A percentile compares a stretch with the other conserved stretches of the same genome.
These are phyloP conservation scores for Chlorella sorokiniana DNA, from an alignment of 139 green algal genomes.

Conservation along the genomic window DNA sequence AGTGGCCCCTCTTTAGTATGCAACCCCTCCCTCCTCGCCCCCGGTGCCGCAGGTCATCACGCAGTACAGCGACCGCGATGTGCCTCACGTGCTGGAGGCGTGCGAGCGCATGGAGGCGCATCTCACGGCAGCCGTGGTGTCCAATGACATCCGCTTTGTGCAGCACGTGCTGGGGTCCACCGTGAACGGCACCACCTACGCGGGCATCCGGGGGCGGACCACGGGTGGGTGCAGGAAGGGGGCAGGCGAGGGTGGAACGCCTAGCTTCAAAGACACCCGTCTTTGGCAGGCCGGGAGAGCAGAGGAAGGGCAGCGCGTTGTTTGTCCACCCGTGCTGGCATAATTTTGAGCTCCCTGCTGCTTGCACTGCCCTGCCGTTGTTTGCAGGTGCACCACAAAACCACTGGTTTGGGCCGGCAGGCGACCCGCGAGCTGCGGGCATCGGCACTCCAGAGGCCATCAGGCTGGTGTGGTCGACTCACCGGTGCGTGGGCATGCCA, in stretches of 20 bases:
- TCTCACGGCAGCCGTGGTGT: conserved; percentile 89
- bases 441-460: conserved; percentile 98
- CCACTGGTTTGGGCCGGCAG: conserved; percentile 97
- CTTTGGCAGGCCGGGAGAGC: neutral
- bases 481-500: conserved; percentile 85
- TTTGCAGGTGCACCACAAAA: conserved; percentile 91
- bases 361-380: neutral
- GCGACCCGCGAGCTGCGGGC: conserved; percentile 91
- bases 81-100: conserved; percentile 83
- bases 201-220: conserved; percentile 84
- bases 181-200: conserved; percentile 98
- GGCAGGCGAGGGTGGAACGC: no score
- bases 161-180: conserved; percentile 87
- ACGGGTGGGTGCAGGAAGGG: conserved; percentile 65
- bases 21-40: no score
- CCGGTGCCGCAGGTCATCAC: conserved; percentile 87
- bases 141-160: conserved; percentile 65
- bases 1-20: no score
- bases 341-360: no score
- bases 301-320: no score
- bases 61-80: conserved; percentile 75
- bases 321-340: no score
- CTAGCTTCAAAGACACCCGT: neutral
- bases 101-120: conserved; percentile 90
- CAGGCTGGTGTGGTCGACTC: conserved; percentile 92